Evolutionary conservation across 1,284 basidiomycete species (phyloP), one percentile per base, ranked within the genome.

Genomic region (Vanrija humicola): DNA sequence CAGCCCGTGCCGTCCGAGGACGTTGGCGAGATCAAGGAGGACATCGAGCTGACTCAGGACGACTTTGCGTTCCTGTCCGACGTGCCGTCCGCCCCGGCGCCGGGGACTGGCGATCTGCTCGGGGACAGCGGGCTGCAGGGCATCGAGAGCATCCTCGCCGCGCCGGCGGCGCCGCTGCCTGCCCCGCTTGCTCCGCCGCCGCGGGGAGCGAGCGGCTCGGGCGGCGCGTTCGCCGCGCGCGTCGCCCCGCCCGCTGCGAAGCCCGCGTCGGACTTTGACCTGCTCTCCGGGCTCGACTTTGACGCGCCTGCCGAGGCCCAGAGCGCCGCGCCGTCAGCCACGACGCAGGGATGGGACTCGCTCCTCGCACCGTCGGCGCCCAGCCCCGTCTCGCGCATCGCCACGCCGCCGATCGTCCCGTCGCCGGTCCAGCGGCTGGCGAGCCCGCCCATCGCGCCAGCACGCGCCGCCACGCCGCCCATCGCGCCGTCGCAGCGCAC

Each of bases 51-150:
- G 4, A 64, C 69, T 12, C 61, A 65, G 4, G 72, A 72, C 52
- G 75, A 76, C 51, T 75, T 78, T 42, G 67, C 69, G 0, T 78
- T 74, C 59, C 61, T 78, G 8, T 64, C 65, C 10, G 71, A 78
- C 46, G 72, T 78, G 0, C 75, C 75, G 1, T 67, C 74, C 2
- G 54, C 46, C 63, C 34, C 39, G n/a, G 39, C 51, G n/a, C 63
- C 51, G 6, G 69, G 64, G 6, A 59, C 68, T 0, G 71, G 59
- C 5, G 73, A 75, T 58, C 61, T 77, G 6, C 58, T 77, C 16
- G 60, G 62, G 16, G 70, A 55, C 54, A 21, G 62, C 59, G 58
- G 61, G 29, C 67, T 70, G 18, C 57, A 65, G 2, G 60, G 62
- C 46, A 51, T 76, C 28, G 68, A 73, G 43, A 59, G 56, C 12